Evolutionary conservation across 1,284 basidiomycete species (phyloP).

Genomic region (Cutaneotrichosporon cavernicola): DNA sequence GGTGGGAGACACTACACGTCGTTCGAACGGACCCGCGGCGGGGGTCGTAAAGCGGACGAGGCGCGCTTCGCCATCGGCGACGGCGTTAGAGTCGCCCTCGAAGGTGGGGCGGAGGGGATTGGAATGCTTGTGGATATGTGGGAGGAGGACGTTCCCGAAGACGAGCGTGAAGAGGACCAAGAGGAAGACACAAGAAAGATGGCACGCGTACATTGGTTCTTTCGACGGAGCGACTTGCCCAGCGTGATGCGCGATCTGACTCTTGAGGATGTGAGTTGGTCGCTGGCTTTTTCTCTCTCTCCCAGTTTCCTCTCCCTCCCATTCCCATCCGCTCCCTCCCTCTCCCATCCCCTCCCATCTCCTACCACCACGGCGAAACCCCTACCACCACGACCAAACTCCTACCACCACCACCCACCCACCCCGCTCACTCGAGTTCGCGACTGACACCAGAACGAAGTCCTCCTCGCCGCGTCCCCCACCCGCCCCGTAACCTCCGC

Average conservation of each 20-base stretch:
- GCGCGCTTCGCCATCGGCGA: conserved; percentile 47
- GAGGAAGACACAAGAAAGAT: conserved; percentile 37
- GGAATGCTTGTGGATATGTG: conserved; percentile 47
- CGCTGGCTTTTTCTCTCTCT: neutral
- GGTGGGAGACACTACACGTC: conserved; percentile 31
- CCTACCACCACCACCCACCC: too few relatives aligned
- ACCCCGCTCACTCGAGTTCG: too few relatives aligned
- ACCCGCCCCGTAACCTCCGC: conserved; percentile 36
- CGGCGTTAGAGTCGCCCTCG: conserved; percentile 45
- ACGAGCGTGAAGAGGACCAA: conserved; percentile 19
- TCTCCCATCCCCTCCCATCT: too few relatives aligned
- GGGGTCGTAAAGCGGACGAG: conserved; percentile 28
- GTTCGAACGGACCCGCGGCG: conserved; percentile 28
- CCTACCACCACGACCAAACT: too few relatives aligned
- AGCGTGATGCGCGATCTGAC: conserved; percentile 48
- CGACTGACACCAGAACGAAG: conserved; percentile 42
- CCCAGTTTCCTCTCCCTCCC: neutral
- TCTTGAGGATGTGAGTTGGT: conserved; percentile 48
- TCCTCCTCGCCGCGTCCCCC: conserved; percentile 44
- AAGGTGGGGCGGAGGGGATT: conserved; percentile 48
- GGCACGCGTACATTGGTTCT: conserved; percentile 52
- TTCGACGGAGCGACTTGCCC: conserved; percentile 48
- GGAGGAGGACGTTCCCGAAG: conserved; percentile 37
- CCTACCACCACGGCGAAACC: too few relatives aligned
- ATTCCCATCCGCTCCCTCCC: too few relatives aligned